A percentile compares a stretch with the other conserved stretches of the same genome.
Evolutionary conservation across 805 yeast genomes (phyloP).

Genomic region (Nematodospora valgi): DNA sequence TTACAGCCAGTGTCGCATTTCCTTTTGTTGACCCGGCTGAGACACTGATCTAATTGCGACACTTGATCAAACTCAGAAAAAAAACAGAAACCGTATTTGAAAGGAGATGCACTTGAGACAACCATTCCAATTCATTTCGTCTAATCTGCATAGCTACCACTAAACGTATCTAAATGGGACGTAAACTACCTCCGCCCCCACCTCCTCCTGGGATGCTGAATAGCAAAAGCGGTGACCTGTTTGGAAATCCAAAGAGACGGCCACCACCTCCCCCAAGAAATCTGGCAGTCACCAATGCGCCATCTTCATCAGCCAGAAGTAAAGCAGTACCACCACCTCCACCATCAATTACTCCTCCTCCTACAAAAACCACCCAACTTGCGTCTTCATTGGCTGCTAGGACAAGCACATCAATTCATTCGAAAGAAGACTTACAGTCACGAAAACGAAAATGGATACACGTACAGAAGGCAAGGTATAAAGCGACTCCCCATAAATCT

Average conservation of each 20-base stretch:
- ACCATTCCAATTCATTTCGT: no score
- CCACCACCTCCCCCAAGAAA: constrained; percentile 11
- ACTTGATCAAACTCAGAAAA: no score
- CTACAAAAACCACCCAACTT: constrained; percentile 16
- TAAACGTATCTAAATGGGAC: constrained; percentile 15
- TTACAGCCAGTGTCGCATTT: no score
- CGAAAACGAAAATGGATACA: constrained; percentile 59
- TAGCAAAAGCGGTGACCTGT: constrained; percentile 9
- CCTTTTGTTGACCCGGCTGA: no score
- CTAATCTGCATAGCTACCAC: no score
- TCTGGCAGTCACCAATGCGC: constrained; percentile 4
- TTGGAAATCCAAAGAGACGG: constrained; percentile 6
- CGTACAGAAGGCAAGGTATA: constrained; percentile 57
- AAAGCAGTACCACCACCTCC: constrained; percentile 21
- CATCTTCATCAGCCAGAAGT: constrained; percentile 10
- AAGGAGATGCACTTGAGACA: no score
- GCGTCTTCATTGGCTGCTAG: no score
- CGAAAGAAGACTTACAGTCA: constrained; percentile 32
- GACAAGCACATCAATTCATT: no score
- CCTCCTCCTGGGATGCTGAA: constrained; percentile 2
- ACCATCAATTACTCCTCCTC: constrained; percentile 25
- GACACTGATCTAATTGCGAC: no score
- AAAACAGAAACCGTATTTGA: no score
- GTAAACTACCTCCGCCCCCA: constrained; percentile 24
- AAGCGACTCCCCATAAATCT: constrained; percentile 18